These are phyloP conservation scores for Pascua guehoae DNA, from an alignment of 1,284 basidiomycete species.

Conservation along the genomic window DNA sequence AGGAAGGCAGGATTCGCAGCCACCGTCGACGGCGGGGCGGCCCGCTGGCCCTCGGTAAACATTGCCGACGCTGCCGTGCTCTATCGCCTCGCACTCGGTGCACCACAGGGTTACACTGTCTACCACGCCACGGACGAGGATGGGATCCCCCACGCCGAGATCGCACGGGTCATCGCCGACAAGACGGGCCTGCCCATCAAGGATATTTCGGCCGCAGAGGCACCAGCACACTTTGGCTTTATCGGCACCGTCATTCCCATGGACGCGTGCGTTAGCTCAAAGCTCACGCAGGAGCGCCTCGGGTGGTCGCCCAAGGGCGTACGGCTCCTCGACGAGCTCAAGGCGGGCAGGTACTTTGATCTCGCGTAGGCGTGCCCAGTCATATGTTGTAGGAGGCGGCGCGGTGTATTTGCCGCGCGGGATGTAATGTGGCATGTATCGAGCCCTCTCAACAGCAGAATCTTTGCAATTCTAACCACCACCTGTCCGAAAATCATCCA, in stretches of 20 bases:
- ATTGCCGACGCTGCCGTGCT: constrained; percentile 27
- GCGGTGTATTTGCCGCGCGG: no score
- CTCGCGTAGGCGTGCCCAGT: no score
- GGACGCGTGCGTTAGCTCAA: neutral
- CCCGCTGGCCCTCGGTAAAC: constrained; percentile 22
- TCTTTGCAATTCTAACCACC: no score
- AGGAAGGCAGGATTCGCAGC: constrained; percentile 15
- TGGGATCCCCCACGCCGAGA: constrained; percentile 3
- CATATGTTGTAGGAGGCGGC: no score
- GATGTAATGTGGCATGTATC: no score
- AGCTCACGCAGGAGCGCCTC: neutral
- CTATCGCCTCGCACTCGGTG: constrained; percentile 21
- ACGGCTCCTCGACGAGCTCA: neutral
- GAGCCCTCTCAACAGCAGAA: no score
- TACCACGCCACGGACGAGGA: constrained; percentile 23
- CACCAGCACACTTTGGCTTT: constrained; percentile 12
- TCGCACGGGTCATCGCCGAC: constrained; percentile 22
- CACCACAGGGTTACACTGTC: constrained; percentile 14
- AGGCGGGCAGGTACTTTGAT: neutral
- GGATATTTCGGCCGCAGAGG: constrained; percentile 15
- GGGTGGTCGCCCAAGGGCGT: neutral
- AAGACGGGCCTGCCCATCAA: constrained; percentile 15
- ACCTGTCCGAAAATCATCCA: no score
- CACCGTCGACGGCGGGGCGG: constrained; percentile 17
- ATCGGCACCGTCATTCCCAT: constrained; percentile 6